Evolutionary conservation across 805 yeast species (phyloP).

Genomic region (Saturnispora besseyi): DNA sequence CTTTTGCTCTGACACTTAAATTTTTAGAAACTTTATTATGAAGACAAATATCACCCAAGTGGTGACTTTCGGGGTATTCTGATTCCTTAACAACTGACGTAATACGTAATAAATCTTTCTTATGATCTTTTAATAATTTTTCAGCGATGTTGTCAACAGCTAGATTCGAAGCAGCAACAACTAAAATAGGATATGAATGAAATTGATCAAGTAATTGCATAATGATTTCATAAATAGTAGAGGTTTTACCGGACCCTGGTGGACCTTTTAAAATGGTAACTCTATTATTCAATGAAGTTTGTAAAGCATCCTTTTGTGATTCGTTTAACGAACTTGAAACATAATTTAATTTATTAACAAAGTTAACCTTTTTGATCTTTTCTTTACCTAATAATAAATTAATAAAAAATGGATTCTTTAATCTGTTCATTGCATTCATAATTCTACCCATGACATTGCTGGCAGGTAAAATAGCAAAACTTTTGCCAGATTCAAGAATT

Average conservation of each 20-base stretch:
- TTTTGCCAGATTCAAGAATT: constrained; percentile 21
- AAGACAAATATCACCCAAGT: constrained; percentile 49
- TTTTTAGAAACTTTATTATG: constrained; percentile 50
- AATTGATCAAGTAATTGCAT: constrained; percentile 59
- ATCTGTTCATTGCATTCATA: constrained; percentile 54
- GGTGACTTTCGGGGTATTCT: constrained; percentile 49
- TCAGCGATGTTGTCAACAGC: constrained; percentile 74
- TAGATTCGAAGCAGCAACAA: constrained; percentile 68
- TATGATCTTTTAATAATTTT: constrained; percentile 44
- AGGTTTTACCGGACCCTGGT: constrained; percentile 78
- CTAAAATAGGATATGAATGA: constrained; percentile 53
- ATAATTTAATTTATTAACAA: constrained; percentile 45
- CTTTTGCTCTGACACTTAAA: constrained; percentile 37
- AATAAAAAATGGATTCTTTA: constrained; percentile 44
- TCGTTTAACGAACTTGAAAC: constrained; percentile 47
- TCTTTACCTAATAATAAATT: constrained; percentile 23
- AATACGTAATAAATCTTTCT: constrained; percentile 46
- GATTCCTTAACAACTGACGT: constrained; percentile 51
- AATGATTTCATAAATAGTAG: constrained; percentile 73
- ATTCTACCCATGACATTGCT: constrained; percentile 57
- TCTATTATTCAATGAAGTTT: constrained; percentile 56
- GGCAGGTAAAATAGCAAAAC: constrained; percentile 43
- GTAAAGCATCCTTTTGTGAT: constrained; percentile 69
- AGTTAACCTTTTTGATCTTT: constrained; percentile 33
- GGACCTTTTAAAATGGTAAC: constrained; percentile 63